Conservation (phyloP, 73 alveolate genomes). For the Tetrahymena borealis region DNA sequence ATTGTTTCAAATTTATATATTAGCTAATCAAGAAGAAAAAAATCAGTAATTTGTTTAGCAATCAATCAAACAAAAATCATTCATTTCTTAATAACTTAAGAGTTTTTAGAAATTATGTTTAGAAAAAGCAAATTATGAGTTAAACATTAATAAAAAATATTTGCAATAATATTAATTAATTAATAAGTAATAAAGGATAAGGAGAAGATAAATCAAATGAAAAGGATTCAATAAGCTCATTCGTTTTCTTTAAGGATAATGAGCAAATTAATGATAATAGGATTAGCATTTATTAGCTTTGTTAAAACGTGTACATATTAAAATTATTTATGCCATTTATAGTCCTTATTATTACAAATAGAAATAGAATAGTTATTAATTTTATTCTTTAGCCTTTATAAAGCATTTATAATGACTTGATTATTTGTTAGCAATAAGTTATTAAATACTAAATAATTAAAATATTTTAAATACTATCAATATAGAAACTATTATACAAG, state of each 20-base stretch:
- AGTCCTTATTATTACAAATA: too few species aligned
- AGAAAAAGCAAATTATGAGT: not conserved
- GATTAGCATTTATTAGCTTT: not conserved
- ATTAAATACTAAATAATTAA: not conserved
- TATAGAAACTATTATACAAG: not conserved
- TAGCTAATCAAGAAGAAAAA: too few species aligned
- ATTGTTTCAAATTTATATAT: too few species aligned
- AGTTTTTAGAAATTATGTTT: not conserved
- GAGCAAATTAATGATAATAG: not conserved
- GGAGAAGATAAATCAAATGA: not conserved
- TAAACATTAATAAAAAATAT: not conserved
- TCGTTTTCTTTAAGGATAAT: not conserved
- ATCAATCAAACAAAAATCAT: not conserved
- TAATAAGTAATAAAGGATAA: not conserved
- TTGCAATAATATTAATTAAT: not conserved
- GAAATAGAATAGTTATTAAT: too few species aligned
- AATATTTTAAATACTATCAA: not conserved
- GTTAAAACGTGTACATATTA: not conserved
- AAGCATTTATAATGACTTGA: not conserved
- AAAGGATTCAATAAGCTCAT: not conserved
- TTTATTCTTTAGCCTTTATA: too few species aligned
- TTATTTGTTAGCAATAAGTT: not conserved
- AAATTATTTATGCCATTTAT: not conserved
- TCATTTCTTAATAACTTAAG: not conserved
- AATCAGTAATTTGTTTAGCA: too few species aligned